phyloP scores from a whole-genome alignment of 2,329 filamentous ascomycete genomes.

The Penicillium sp. region DNA sequence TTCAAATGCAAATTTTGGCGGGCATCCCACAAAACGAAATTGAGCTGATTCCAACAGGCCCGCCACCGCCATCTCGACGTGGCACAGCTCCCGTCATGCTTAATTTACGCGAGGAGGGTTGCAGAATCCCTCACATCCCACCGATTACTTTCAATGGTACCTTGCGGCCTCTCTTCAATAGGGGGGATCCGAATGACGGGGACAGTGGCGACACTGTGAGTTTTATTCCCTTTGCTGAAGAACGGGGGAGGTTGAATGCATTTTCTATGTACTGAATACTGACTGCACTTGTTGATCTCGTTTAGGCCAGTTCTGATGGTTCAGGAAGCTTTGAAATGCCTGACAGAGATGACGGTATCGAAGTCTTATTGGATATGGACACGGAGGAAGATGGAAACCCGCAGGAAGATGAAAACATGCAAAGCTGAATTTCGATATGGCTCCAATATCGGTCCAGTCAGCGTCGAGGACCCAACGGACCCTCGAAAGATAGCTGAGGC shows the following conservation, averaged over 20 bases:
- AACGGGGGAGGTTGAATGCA: neutral
- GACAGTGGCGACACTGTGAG: neutral
- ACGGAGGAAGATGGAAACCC: neutral
- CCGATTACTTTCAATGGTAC: conserved; percentile 12
- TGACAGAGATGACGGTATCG: neutral
- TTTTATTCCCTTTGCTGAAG: neutral
- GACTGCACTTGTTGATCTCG: neutral
- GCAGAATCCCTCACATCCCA: neutral
- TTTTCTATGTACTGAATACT: neutral
- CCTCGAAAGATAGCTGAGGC: neutral
- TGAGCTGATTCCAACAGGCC: conserved; percentile 24
- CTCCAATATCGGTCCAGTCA: neutral
- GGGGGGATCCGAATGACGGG: neutral
- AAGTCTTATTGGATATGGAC: neutral
- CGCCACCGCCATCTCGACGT: too few species aligned
- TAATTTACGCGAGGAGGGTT: conserved; percentile 36
- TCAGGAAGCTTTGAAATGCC: too few species aligned
- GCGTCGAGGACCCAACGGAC: neutral
- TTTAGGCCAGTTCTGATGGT: neutral
- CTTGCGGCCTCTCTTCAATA: conserved; percentile 6
- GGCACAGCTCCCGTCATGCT: neutral
- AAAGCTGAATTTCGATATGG: neutral
- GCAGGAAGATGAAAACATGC: neutral
- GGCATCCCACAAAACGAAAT: conserved; percentile 36
- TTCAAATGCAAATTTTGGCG: conserved; percentile 38